Evolutionary conservation across 2,329 filamentous ascomycete species (phyloP).

Genomic region (Ophiostoma piceae): DNA sequence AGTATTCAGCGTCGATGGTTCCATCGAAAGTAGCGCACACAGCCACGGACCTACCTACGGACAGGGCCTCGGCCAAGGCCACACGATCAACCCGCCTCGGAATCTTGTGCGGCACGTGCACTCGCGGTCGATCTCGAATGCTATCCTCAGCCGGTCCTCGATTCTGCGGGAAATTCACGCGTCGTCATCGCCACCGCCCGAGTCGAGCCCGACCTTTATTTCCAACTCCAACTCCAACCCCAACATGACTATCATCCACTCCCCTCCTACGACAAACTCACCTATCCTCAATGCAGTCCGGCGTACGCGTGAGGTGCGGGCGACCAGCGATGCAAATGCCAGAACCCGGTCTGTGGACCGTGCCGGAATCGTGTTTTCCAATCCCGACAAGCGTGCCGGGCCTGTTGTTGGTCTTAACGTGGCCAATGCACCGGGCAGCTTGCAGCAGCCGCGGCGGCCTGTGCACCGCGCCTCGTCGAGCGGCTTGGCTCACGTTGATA

Average conservation of each 20-base stretch:
- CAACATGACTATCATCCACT: neutral
- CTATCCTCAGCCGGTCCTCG: constrained; percentile 41
- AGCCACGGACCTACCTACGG: neutral
- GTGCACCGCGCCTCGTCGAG: neutral
- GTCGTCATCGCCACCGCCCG: constrained; percentile 34
- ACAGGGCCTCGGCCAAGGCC: neutral
- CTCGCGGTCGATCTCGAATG: constrained; percentile 42
- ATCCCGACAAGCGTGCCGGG: constrained; percentile 58
- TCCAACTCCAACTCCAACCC: neutral
- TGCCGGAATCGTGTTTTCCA: constrained; percentile 48
- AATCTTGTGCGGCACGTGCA: constrained; percentile 40
- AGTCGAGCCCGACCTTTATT: neutral
- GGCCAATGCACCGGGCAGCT: constrained; percentile 56
- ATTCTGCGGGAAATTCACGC: constrained; percentile 34
- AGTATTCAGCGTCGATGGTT: constrained; percentile 31
- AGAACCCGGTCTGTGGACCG: constrained; percentile 61
- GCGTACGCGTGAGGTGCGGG: constrained; percentile 40
- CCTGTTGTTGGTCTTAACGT: constrained; percentile 60
- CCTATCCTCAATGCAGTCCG: constrained; percentile 41
- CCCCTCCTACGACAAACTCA: constrained; percentile 22
- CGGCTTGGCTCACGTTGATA: constrained; percentile 25
- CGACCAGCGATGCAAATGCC: constrained; percentile 41
- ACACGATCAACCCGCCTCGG: constrained; percentile 13
- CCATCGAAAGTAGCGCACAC: constrained; percentile 24
- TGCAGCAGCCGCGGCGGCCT: constrained; percentile 36